Conservation (phyloP, 805 yeast species). For the Yarrowia osloensis region DNA sequence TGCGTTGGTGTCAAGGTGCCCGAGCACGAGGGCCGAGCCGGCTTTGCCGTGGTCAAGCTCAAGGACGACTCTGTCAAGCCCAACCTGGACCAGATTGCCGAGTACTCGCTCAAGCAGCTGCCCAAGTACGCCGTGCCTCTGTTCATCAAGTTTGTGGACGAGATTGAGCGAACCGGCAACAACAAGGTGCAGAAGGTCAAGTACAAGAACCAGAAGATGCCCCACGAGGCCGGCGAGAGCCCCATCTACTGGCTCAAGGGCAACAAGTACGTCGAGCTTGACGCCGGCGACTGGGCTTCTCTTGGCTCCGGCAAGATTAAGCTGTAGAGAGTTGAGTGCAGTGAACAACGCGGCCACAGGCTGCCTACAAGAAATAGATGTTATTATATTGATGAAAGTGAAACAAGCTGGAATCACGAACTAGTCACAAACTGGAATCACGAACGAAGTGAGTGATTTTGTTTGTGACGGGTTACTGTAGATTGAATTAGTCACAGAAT, state of each 20-base stretch:
- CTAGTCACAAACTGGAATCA: no score
- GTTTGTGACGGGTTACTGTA: no score
- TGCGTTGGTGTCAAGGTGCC: conserved; percentile 90
- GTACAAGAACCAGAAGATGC: conserved; percentile 45
- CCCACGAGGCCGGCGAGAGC: conserved; percentile 46
- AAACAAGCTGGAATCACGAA: no score
- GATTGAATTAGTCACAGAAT: no score
- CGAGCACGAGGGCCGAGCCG: conserved; percentile 91
- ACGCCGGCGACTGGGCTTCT: conserved; percentile 56
- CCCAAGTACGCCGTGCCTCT: conserved; percentile 88
- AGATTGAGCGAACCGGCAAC: conserved; percentile 70
- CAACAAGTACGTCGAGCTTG: conserved; percentile 56
- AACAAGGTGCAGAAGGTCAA: conserved; percentile 81
- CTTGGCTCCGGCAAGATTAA: conserved; percentile 40
- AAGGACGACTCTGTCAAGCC: conserved; percentile 44
- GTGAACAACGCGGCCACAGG: no score
- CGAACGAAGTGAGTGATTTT: no score
- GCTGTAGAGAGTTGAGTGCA: conserved; percentile 35
- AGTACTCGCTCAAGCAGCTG: conserved; percentile 48
- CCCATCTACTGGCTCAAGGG: conserved; percentile 70
- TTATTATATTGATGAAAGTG: neutral
- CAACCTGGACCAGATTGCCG: conserved; percentile 46
- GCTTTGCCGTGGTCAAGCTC: conserved; percentile 76
- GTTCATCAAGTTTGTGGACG: conserved; percentile 66
- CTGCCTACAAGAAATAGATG: neutral